Evolutionary conservation across 1,139 yeast genomes (phyloP).

Genomic region (Protomyces gravidus): DNA sequence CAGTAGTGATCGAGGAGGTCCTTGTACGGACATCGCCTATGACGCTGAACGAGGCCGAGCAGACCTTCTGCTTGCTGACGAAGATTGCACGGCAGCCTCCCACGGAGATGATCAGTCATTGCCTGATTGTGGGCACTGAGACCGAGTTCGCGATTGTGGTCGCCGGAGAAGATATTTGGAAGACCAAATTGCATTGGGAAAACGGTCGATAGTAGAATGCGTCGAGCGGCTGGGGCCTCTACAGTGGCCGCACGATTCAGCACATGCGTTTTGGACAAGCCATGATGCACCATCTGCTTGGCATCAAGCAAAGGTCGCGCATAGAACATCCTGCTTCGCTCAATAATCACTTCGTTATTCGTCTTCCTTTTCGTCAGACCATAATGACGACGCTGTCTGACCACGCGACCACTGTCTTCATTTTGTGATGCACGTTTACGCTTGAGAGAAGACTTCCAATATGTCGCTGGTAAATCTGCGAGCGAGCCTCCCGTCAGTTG

Average conservation of each 20-base stretch:
- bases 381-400: not conserved
- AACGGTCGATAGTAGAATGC: constrained; percentile 7
- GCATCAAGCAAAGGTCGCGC: constrained; percentile 18
- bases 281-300: constrained; percentile 18
- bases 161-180: constrained; percentile 31
- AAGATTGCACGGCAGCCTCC: not conserved
- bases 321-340: constrained; percentile 30
- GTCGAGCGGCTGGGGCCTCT: not conserved
- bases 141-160: too few species aligned
- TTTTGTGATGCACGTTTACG: not conserved
- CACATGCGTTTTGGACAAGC: constrained; percentile 17
- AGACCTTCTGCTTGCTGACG: not conserved
- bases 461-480: not conserved
- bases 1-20: constrained; percentile 35
- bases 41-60: constrained; percentile 24
- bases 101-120: too few species aligned
- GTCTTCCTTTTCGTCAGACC: not conserved
- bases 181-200: constrained; percentile 33
- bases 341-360: constrained; percentile 22
- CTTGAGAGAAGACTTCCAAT: not conserved
- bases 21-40: constrained; percentile 34
- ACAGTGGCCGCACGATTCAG: constrained; percentile 8
- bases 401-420: not conserved
- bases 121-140: too few species aligned
- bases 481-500: constrained; percentile 28